phyloP scores from a whole-genome alignment of 306 rosid genomes.

The Dicorynia guianensis region DNA sequence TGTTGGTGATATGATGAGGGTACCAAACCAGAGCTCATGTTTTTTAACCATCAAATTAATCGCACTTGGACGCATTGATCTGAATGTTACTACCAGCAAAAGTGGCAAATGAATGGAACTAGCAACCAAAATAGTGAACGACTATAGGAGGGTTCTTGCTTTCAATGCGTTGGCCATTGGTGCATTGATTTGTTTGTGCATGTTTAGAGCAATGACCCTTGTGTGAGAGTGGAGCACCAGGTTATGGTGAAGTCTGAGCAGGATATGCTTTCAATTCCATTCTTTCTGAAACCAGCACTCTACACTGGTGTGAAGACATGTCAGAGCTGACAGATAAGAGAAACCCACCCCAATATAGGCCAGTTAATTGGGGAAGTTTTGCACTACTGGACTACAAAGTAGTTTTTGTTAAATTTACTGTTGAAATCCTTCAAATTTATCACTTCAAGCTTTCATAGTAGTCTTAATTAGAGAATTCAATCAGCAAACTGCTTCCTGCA shows the following conservation, averaged over 20 bases:
- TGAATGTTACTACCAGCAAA: neutral
- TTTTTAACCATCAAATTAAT: neutral
- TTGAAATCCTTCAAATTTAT: constrained; percentile 58
- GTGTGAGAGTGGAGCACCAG: constrained; percentile 84
- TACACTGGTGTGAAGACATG: constrained; percentile 63
- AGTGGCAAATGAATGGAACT: neutral
- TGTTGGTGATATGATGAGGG: constrained; percentile 80
- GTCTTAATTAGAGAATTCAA: too few species aligned
- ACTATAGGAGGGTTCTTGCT: neutral
- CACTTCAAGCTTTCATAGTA: constrained; percentile 39
- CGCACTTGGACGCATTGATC: neutral
- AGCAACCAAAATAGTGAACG: neutral
- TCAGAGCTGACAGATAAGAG: constrained; percentile 58
- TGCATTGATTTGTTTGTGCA: constrained; percentile 30
- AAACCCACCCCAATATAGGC: constrained; percentile 69
- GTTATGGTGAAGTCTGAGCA: constrained; percentile 71
- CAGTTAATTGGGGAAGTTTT: constrained; percentile 59
- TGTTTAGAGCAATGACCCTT: constrained; percentile 91
- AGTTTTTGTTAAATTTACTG: constrained; percentile 53
- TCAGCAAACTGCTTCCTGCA: too few species aligned
- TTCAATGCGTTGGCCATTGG: neutral
- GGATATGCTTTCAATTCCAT: constrained; percentile 78
- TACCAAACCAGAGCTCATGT: constrained; percentile 34
- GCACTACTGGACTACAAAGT: constrained; percentile 45
- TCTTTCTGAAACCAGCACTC: constrained; percentile 72